These are phyloP conservation scores for Acanthamoeba castellanii DNA, from an alignment of 208 protist species.

Conservation along the genomic window DNA sequence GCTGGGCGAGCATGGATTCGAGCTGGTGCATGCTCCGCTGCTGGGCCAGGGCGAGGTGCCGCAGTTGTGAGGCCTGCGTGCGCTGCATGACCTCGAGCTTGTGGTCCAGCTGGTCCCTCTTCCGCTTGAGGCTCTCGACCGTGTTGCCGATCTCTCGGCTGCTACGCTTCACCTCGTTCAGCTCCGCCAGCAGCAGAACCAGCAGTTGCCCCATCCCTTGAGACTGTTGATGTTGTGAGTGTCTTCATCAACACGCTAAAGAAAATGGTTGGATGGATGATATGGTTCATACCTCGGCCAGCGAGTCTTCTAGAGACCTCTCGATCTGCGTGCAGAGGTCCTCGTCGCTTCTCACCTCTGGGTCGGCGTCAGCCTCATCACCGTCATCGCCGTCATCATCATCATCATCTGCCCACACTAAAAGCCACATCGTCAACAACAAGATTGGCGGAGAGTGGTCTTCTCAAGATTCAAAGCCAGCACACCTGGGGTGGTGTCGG, in stretches of 20 bases:
- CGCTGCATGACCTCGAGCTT: neutral
- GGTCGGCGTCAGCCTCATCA: too few relatives aligned
- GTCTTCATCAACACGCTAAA: neutral
- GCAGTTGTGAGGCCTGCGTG: neutral
- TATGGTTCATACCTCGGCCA: neutral
- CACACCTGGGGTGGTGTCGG: too few relatives aligned
- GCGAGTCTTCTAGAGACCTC: neutral
- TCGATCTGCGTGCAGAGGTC: neutral
- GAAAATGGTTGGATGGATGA: neutral
- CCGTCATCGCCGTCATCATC: too few relatives aligned
- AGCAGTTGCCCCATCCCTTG: neutral
- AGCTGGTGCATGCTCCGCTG: neutral
- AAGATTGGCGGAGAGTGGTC: too few relatives aligned
- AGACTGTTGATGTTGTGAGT: neutral
- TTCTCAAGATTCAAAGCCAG: too few relatives aligned
- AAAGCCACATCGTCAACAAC: too few relatives aligned
- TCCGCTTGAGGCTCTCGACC: neutral
- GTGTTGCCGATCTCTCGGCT: neutral
- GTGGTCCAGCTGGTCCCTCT: neutral
- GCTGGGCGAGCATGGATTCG: neutral
- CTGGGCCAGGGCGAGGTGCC: neutral
- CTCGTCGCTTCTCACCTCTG: too few relatives aligned
- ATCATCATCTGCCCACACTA: too few relatives aligned
- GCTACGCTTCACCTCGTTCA: neutral
- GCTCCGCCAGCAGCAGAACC: neutral